Conservation (phyloP, 257 asterid genomes). For the Plantago elongata region DNA sequence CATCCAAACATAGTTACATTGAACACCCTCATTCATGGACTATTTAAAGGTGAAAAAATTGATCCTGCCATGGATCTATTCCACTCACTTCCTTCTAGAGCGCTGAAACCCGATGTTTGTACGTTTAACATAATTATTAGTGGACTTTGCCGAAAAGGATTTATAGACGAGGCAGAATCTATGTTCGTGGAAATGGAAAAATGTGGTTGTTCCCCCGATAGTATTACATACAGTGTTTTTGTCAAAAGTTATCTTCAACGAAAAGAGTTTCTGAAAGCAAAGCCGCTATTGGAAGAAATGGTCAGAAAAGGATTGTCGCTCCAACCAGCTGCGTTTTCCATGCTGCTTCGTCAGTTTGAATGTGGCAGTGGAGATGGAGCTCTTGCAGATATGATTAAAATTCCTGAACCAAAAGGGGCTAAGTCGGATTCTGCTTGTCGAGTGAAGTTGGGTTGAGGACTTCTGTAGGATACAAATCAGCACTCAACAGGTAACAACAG, state of each 20-base stretch:
- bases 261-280: neutral
- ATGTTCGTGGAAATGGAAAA: constrained; percentile 4
- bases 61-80: constrained; percentile 3
- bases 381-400: too few relatives aligned
- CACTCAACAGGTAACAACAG: too few relatives aligned
- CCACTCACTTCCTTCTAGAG: neutral
- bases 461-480: too few relatives aligned
- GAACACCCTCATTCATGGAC: constrained; percentile 4
- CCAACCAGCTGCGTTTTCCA: too few relatives aligned
- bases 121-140: constrained; percentile 4
- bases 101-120: constrained; percentile 2
- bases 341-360: too few relatives aligned
- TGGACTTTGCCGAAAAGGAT: constrained; percentile 5
- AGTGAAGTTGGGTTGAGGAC: too few relatives aligned
- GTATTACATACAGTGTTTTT: constrained; percentile 6
- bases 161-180: neutral
- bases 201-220: neutral
- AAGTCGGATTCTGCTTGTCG: too few relatives aligned
- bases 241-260: constrained; percentile 4
- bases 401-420: too few relatives aligned
- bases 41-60: constrained; percentile 3
- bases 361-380: too few relatives aligned
- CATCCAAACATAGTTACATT: constrained; percentile 1
- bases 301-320: too few relatives aligned
- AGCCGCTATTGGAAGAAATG: neutral